Conservation (phyloP, 164 flowering plant species). For the Sextonia rubra region DNA sequence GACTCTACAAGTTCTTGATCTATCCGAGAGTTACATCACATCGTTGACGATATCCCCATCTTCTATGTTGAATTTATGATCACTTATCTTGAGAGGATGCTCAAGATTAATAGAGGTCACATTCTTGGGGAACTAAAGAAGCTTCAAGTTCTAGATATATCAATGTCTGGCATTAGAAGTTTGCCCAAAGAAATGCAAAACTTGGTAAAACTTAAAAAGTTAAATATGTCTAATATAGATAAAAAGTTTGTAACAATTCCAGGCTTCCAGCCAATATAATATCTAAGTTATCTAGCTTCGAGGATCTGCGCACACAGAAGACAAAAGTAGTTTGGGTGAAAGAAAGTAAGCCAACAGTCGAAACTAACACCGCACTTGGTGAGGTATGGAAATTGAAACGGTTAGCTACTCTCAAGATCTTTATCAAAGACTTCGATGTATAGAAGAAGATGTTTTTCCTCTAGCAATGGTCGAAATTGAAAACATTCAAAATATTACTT, state of each 20-base stretch:
- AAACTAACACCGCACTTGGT: not conserved
- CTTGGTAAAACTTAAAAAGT: not conserved
- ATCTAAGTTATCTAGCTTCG: not conserved
- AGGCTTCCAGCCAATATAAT: not conserved
- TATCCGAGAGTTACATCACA: not conserved
- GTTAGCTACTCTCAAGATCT: not conserved
- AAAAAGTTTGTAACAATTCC: not conserved
- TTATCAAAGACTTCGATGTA: not conserved
- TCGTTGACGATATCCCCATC: not conserved
- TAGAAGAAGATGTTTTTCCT: not conserved
- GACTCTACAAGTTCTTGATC: constrained; percentile 6
- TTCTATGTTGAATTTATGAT: not conserved
- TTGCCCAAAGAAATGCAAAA: not conserved
- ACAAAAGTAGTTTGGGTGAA: not conserved
- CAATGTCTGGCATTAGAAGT: not conserved
- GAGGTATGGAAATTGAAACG: not conserved
- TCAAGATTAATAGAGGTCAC: not conserved
- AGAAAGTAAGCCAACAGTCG: not conserved
- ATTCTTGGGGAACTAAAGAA: not conserved
- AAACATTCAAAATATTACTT: not conserved
- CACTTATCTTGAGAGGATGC: not conserved
- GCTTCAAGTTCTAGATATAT: constrained; percentile 6
- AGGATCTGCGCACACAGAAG: not conserved
- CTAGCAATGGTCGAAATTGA: not conserved
- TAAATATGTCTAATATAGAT: not conserved